Percentiles rank a stretch among this genome's conserved stretches.
Evolutionary conservation across 352 stramenopile genomes (phyloP).

Genomic region (Globisporangium abappressorium): DNA sequence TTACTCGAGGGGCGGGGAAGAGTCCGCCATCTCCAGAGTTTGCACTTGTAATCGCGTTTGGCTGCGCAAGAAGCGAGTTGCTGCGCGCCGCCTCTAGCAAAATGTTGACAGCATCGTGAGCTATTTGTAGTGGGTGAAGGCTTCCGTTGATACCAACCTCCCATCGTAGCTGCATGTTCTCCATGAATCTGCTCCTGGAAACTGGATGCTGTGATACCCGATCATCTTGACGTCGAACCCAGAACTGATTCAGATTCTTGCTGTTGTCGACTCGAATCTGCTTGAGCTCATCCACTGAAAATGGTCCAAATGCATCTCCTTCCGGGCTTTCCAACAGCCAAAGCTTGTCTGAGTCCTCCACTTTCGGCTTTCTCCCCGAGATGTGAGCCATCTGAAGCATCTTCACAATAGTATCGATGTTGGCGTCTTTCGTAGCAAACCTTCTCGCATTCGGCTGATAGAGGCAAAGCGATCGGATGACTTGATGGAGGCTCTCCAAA

Average conservation of each 20-base stretch:
- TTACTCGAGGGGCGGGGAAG: slow-evolving; percentile 59
- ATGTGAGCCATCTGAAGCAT: slow-evolving; percentile 68
- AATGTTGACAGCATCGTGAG: slow-evolving; percentile 67
- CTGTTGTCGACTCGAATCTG: slow-evolving; percentile 30
- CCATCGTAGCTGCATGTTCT: slow-evolving; percentile 79
- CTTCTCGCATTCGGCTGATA: slow-evolving; percentile 52
- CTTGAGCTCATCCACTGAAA: slow-evolving; percentile 53
- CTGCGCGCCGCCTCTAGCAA: slow-evolving; percentile 59
- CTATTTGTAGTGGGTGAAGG: slow-evolving; percentile 49
- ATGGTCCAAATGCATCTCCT: slow-evolving; percentile 27
- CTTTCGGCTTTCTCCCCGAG: slow-evolving; percentile 26
- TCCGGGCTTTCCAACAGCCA: slow-evolving; percentile 41
- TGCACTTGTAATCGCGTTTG: slow-evolving; percentile 14
- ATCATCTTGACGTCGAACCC: slow-evolving; percentile 33
- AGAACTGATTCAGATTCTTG: slow-evolving; percentile 28
- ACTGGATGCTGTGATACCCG: slow-evolving; percentile 27
- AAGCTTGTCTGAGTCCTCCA: slow-evolving; percentile 31
- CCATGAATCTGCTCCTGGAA: slow-evolving; percentile 39
- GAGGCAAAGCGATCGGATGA: slow-evolving; percentile 52
- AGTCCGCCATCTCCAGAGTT: slow-evolving; percentile 23
- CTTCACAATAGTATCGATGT: slow-evolving; percentile 48
- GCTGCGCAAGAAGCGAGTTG: slow-evolving; percentile 42
- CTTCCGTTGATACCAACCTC: slow-evolving; percentile 58
- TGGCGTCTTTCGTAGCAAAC: slow-evolving; percentile 33
- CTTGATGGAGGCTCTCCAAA: slow-evolving; percentile 52